Conservation (phyloP, 768 basidiomycete genomes). For the Amanita rubescens region DNA sequence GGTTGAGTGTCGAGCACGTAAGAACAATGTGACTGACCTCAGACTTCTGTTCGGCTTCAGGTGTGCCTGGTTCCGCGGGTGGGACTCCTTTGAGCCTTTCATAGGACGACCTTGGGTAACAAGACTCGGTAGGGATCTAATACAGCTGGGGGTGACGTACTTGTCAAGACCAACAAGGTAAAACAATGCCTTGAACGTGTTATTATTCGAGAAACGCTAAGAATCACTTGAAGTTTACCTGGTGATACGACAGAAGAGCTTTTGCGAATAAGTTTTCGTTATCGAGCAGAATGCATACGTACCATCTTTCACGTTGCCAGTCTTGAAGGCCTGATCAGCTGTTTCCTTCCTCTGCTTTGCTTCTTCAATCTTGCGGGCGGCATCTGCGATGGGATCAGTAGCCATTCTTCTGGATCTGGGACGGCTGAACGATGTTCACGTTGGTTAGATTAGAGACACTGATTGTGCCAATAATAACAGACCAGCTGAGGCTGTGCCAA, state of each 20-base stretch:
- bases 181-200: constrained; percentile 47
- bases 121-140: constrained; percentile 1
- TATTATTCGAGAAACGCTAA: background rate
- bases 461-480: background rate
- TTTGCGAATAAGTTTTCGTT: background rate
- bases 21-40: constrained; percentile 38
- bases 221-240: constrained; percentile 33
- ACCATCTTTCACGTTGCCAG: constrained; percentile 57
- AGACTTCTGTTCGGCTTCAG: constrained; percentile 48
- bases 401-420: background rate
- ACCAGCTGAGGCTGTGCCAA: constrained; percentile 30
- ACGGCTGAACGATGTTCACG: background rate
- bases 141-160: constrained; percentile 29
- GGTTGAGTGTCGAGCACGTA: background rate
- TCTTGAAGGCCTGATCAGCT: constrained; percentile 64
- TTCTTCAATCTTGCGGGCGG: constrained; percentile 43
- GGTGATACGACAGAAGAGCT: constrained; percentile 72
- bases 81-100: constrained; percentile 36
- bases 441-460: background rate
- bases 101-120: constrained; percentile 42
- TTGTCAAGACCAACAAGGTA: constrained; percentile 74
- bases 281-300: constrained; percentile 13
- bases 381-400: constrained; percentile 14
- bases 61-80: constrained; percentile 2
- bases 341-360: constrained; percentile 63